Base-by-base conservation (phyloP, 2,329 filamentous ascomycete species). In the Pestalotiopsis sp. region DNA sequence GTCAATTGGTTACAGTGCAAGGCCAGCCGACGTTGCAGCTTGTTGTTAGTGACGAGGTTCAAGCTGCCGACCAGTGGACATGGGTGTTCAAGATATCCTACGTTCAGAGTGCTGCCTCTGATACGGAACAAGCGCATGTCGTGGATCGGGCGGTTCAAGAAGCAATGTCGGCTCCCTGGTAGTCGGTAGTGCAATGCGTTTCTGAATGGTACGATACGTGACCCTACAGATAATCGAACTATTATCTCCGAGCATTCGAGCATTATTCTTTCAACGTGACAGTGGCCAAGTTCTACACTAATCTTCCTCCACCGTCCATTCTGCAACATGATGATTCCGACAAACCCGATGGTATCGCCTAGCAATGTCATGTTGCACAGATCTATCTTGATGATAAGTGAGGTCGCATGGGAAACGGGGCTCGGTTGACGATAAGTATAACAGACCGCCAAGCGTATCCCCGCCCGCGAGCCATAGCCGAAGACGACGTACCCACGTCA, bases 41-140 rank as follows among this genome's bases (percentile, higher is more conserved):
- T 25, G 59, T 64, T 3, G 72, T 77, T 4, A 64, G 65, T 3
- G 71, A 75, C 12, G 68, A 45, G 14, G 63, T 76, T 13, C 62
- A 74, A 62, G 71, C 73, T 65, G 60, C 72, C 55, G 75, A 76
- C 6, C 66, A 75, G 38, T 75, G 68, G 61, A 74, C 72, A 4
- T 67, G 65, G 65, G 58, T 67, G 13, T 65, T 68, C 67, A 65
- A 65, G 61, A 38, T 60, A 36, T 36, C 25, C n/a, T 62, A 62
- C 12, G 4, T 17, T 62, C 36, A 13, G 38, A 62, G 17, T 39
- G 31, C 1, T 39, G 25, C 20, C 31, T 36, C 2, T 23, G 14
- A 52, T 9, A 20, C 45, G 11, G 45, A n/a, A 9, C 45, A 23
- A 52, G 45, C 45, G 9, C 45, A 52, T n/a, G 45, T 52, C 7